These are phyloP conservation scores for Oryza brachyantha DNA, from an alignment of 176 grass and related monocot species.

Conservation along the genomic window DNA sequence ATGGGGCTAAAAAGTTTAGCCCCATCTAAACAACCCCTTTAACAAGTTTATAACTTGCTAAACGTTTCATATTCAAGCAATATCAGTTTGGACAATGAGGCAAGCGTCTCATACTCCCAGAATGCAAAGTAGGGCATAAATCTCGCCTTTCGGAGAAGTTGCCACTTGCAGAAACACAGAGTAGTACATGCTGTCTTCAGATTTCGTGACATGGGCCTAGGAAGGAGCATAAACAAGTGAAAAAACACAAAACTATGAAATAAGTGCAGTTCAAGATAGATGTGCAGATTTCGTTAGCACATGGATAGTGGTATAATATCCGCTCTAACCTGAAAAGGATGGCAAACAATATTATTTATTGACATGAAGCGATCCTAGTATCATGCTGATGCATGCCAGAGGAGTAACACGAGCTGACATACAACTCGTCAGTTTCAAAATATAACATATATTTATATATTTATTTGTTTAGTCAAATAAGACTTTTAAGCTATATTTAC, in stretches of 20 bases:
- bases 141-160: slow-evolving; percentile 34
- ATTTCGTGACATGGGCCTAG: slow-evolving; percentile 40
- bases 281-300: slow-evolving; percentile 10
- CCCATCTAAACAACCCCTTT: no score
- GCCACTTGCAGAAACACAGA: slow-evolving; percentile 24
- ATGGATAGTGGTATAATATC: background rate
- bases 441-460: no score
- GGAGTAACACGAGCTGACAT: slow-evolving; percentile 6
- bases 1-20: no score
- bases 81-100: background rate
- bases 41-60: background rate
- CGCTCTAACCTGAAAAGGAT: slow-evolving; percentile 27
- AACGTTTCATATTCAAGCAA: background rate
- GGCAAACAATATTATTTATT: background rate
- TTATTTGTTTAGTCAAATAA: no score
- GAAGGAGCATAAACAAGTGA: slow-evolving; percentile 17
- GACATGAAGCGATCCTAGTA: no score
- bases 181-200: slow-evolving; percentile 39
- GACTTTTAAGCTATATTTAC: no score
- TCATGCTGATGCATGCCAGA: slow-evolving; percentile 12
- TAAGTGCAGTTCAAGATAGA: slow-evolving; percentile 26
- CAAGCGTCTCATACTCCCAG: background rate
- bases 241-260: slow-evolving; percentile 7
- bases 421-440: no score
- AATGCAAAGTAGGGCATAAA: slow-evolving; percentile 29